These are phyloP conservation scores for Chloranthus sessilifolius DNA, from an alignment of 164 flowering plant genomes.

Conservation along the genomic window DNA sequence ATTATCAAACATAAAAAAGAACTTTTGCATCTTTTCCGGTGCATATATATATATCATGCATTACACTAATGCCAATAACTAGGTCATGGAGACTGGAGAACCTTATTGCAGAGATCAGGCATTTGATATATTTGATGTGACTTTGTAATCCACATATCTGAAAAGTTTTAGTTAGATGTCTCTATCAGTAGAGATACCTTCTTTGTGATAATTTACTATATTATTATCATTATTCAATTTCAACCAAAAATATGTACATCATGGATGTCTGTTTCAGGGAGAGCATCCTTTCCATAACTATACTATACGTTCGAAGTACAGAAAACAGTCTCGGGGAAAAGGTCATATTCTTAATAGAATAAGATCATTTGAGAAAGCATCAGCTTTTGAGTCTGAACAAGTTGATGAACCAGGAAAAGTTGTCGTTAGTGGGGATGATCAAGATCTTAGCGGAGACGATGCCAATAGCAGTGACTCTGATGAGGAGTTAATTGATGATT, in stretches of 20 bases:
- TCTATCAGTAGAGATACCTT: too few relatives aligned
- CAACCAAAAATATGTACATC: slow-evolving; percentile 1
- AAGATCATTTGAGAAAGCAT: slow-evolving; percentile 19
- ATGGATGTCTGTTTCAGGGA: slow-evolving; percentile 44
- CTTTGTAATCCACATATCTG: too few relatives aligned
- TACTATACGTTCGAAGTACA: slow-evolving; percentile 71
- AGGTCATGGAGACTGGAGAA: too few relatives aligned
- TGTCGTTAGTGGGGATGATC: slow-evolving; percentile 12
- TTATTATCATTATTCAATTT: too few relatives aligned
- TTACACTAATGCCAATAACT: too few relatives aligned
- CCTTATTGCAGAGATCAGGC: too few relatives aligned
- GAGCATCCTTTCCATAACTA: slow-evolving; percentile 90
- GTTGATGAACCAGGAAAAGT: slow-evolving; percentile 29
- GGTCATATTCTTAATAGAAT: slow-evolving; percentile 10
- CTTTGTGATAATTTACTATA: too few relatives aligned
- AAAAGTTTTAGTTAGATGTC: too few relatives aligned
- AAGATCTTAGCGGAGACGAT: slow-evolving; percentile 10
- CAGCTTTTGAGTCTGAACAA: slow-evolving; percentile 26
- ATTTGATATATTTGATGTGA: too few relatives aligned
- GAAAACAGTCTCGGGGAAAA: slow-evolving; percentile 31
- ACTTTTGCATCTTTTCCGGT: too few relatives aligned
- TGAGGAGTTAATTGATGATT: slow-evolving; percentile 17
- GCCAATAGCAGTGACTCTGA: slow-evolving; percentile 10
- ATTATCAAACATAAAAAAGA: too few relatives aligned
- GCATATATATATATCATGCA: too few relatives aligned